Base-by-base conservation (phyloP, 108 stramenopile genomes). In the Schizochytrium sp. region DNA sequence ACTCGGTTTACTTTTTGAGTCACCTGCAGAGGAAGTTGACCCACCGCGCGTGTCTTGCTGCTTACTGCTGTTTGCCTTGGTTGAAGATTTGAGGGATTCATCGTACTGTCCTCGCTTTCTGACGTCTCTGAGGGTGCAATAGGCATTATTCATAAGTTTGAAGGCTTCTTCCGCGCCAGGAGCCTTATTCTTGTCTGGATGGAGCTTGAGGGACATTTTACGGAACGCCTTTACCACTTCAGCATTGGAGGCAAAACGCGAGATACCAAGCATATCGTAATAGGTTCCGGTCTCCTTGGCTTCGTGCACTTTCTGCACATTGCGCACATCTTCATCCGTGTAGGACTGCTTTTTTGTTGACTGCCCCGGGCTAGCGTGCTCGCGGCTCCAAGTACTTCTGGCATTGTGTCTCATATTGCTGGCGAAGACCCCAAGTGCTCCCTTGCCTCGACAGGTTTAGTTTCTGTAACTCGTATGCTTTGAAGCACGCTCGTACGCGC, bases 111-210 rank as follows among this genome's bases (percentile, higher is more conserved):
- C 45, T 12, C 76, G 12, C 23, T 83, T 83, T 18, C 2, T 1
- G 76, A 10, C 76, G 28, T 4, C 4, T 43, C 4, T 83, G 25
- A 83, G 51, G 4, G 48, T 83, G 51, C 4, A 4, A 4, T 21
- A 83, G 25, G 76, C 76, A 6, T 28, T 47, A 23, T 83, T 83
- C 43, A 83, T 83, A 18, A 14, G 14, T 23, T 83, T 88, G 72
- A 88, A 88, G 16, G 47, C 72, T 2, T 88, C 83, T n/a, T 88
- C 72, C 18, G 88, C 88, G 0, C 72, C 88, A 41, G 88, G 88
- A 1, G 72, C 44, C 2, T 5, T 57, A 47, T 88, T 88, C 5
- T 88, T 88, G 55, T 88, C 88, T 28, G 88, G 88, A 43, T 88
- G 88, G 14, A 71, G 6, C 83, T 88, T 71, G 34, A 71, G 5